A percentile compares a stretch with the other conserved stretches of the same genome.
These are phyloP conservation scores for Zarea fungicola DNA, from an alignment of 2,329 filamentous ascomycete species.

Conservation along the genomic window DNA sequence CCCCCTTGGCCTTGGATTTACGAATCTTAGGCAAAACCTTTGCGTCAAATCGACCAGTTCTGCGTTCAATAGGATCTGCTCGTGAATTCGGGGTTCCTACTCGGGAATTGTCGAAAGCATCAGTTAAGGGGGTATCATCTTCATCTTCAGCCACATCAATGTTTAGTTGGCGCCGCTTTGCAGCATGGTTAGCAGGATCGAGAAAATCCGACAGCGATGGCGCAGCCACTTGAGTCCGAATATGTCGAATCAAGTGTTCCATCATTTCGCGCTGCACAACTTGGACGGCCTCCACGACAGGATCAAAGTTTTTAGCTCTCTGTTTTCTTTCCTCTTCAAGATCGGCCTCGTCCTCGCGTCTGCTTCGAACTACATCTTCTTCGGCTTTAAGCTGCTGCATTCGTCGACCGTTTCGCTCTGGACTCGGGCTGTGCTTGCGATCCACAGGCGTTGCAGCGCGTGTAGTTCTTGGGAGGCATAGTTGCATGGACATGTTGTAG, in stretches of 20 bases:
- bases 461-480: constrained; percentile 39
- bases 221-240: constrained; percentile 80
- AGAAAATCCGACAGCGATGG: constrained; percentile 76
- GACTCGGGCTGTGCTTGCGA: constrained; percentile 32
- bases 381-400: constrained; percentile 39
- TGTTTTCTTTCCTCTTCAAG: constrained; percentile 86
- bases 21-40: constrained; percentile 70
- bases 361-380: constrained; percentile 60
- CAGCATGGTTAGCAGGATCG: constrained; percentile 71
- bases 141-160: constrained; percentile 63
- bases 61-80: constrained; percentile 56
- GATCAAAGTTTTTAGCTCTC: constrained; percentile 81
- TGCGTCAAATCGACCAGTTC: constrained; percentile 49
- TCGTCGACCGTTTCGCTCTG: constrained; percentile 23
- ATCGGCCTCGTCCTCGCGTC: constrained; percentile 73
- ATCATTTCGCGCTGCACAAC: constrained; percentile 74
- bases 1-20: constrained; percentile 55
- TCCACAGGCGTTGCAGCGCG: constrained; percentile 21
- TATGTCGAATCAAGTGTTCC: constrained; percentile 82
- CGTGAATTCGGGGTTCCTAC: constrained; percentile 62
- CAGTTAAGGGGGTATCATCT: constrained; percentile 49
- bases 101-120: constrained; percentile 57
- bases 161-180: constrained; percentile 75
- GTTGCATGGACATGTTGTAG: constrained; percentile 86
- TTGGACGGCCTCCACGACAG: constrained; percentile 77